A percentile compares a stretch with the other conserved stretches of the same genome.
These are phyloP conservation scores for Lentinula novae-zelandiae DNA, from an alignment of 1,284 basidiomycete species.

Conservation along the genomic window DNA sequence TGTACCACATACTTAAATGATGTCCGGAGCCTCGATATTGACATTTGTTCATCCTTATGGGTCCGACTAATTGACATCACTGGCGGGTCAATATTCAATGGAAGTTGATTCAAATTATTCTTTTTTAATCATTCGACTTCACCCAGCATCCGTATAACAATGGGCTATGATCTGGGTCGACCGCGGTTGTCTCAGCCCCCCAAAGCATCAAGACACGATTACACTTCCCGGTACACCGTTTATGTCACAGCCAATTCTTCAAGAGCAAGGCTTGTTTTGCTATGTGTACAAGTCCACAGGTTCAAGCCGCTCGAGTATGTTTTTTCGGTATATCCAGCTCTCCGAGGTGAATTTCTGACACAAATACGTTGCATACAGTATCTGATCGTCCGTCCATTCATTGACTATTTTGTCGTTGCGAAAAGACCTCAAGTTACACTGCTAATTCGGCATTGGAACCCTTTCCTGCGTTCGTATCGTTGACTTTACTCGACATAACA, in stretches of 20 bases:
- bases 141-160: neutral
- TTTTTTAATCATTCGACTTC: neutral
- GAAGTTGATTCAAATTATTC: neutral
- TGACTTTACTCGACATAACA: neutral
- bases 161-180: neutral
- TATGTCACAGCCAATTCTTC: neutral
- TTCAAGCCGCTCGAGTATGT: neutral
- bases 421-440: neutral
- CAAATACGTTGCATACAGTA: neutral
- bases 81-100: neutral
- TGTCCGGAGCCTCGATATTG: neutral
- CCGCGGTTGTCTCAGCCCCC: neutral
- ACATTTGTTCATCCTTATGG: neutral
- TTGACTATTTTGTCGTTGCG: neutral
- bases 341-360: too few species aligned
- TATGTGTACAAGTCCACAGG: neutral
- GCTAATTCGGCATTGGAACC: neutral
- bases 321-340: too few species aligned
- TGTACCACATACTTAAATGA: neutral
- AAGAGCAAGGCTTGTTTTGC: neutral
- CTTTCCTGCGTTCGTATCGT: neutral
- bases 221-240: neutral
- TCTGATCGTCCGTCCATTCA: neutral
- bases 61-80: neutral
- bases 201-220: neutral